phyloP scores from a whole-genome alignment of 768 basidiomycete species.

The Guyanaporus albipodus region DNA sequence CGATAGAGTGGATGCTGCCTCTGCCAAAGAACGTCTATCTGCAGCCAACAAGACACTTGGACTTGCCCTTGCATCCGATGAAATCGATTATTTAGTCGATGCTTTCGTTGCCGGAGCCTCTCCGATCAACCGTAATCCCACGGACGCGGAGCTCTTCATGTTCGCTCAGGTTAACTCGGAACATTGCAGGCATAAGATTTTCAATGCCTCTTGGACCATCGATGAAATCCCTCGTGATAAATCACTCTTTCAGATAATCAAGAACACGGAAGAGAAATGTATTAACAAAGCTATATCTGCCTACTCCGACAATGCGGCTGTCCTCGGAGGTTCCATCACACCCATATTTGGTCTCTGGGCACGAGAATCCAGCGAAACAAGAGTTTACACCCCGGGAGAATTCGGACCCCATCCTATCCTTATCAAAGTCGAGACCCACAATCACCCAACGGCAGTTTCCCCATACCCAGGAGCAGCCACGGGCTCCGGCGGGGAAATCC shows the following conservation, averaged over 20 bases:
- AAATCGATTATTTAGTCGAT: slow-evolving; percentile 88
- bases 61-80: slow-evolving; percentile 83
- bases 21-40: slow-evolving; percentile 61
- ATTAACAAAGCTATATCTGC: slow-evolving; percentile 85
- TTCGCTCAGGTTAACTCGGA: slow-evolving; percentile 99
- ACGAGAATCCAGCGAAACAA: slow-evolving; percentile 18
- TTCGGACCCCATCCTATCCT: slow-evolving; percentile 82
- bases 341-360: slow-evolving; percentile 67
- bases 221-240: slow-evolving; percentile 60
- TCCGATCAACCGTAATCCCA: slow-evolving; percentile 79
- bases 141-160: slow-evolving; percentile 99
- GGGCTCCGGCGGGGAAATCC: slow-evolving; percentile 96
- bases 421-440: slow-evolving; percentile 98
- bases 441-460: slow-evolving; percentile 97
- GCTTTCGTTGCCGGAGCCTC: slow-evolving; percentile 74
- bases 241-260: slow-evolving; percentile 95
- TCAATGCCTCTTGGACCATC: slow-evolving; percentile 95
- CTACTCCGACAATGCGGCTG: slow-evolving; percentile 98
- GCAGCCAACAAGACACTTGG: slow-evolving; percentile 82
- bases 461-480: slow-evolving; percentile 99
- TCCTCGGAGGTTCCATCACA: slow-evolving; percentile 66
- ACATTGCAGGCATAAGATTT: slow-evolving; percentile 99
- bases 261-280: slow-evolving; percentile 84
- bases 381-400: slow-evolving; percentile 50
- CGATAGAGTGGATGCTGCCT: slow-evolving; percentile 26